phyloP scores from a whole-genome alignment of 495 filamentous ascomycete genomes.

The Penicillium antarcticum region DNA sequence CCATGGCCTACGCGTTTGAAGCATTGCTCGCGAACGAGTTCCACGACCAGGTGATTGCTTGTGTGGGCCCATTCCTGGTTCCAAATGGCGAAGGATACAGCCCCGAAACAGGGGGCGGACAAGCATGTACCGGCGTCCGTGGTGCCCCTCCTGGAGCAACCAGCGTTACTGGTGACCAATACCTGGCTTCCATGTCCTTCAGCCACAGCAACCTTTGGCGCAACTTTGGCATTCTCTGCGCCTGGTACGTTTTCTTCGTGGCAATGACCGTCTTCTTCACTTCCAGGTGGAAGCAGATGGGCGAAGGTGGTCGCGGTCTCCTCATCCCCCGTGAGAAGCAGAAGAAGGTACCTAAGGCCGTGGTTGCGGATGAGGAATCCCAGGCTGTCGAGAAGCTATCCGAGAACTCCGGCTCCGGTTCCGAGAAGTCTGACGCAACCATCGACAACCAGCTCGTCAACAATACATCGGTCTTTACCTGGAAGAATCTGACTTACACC shows the following conservation, averaged over 20 bases:
- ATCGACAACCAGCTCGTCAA: slow-evolving; percentile 25
- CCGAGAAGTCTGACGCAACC: not conserved
- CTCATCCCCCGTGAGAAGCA: slow-evolving; percentile 29
- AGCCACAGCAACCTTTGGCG: slow-evolving; percentile 33
- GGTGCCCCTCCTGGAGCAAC: slow-evolving; percentile 40
- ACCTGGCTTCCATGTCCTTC: slow-evolving; percentile 44
- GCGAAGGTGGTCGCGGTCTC: slow-evolving; percentile 17
- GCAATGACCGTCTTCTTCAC: slow-evolving; percentile 27
- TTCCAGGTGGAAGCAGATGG: slow-evolving; percentile 21
- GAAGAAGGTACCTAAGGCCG: not conserved
- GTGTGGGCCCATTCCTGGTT: slow-evolving; percentile 41
- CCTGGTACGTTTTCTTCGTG: slow-evolving; percentile 31
- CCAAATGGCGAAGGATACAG: slow-evolving; percentile 20
- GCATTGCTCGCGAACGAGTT: slow-evolving; percentile 64
- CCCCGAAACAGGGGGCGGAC: slow-evolving; percentile 8
- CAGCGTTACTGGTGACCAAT: slow-evolving; percentile 33
- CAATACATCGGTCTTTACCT: slow-evolving; percentile 56
- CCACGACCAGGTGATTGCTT: slow-evolving; percentile 42
- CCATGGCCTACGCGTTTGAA: slow-evolving; percentile 67
- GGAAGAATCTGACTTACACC: slow-evolving; percentile 54
- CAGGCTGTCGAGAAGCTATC: slow-evolving; percentile 16
- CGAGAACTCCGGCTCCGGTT: not conserved
- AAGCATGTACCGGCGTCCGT: slow-evolving; percentile 46
- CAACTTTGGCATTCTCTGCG: slow-evolving; percentile 39
- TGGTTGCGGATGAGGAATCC: slow-evolving; percentile 22